Base-by-base conservation (phyloP, 148 eudicot species). In the Arctostaphylos glauca region DNA sequence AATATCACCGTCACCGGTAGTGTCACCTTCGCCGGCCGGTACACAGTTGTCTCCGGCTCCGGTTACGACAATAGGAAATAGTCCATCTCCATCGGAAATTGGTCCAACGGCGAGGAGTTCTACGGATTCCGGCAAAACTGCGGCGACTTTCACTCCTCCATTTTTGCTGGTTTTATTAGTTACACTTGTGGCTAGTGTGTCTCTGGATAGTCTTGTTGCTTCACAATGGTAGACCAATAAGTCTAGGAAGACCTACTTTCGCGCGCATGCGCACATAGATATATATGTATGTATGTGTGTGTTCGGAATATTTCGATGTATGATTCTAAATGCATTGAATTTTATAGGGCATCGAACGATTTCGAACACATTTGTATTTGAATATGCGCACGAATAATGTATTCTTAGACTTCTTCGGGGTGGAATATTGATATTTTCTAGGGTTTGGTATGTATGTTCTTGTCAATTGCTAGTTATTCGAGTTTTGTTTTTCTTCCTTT, bases 1-100 rank as follows among this genome's bases (percentile, higher is more conserved):
- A 31, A 10, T 60, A 4, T 59, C 87, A 10, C 83, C 87, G 4
- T 7, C 79, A 9, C 19, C 81, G 19, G 10, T 25, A 0, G 6
- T 4, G 25, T 9, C 60, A 5, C 66, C 76, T 0, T 62, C 19
- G 0, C 15, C n/a, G 3, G n/a, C n/a, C n/a, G n/a, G n/a, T n/a
- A 74, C 86, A 46, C 81, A 77, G 0, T 21, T 77, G 0, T 21
- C 82, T 38, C 38, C 82, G 12, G 78, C 77, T 77, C 64, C 64
- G 64, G 64, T 19, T 2, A 58, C 68, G 9, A 31, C 0, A 31
- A 1, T 0, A 31, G 38, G 38, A 31, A 31, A 31, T 31, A 31
- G 38, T 31, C 38, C 38, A 1, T 31, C 38, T 31, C 38, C 38
- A 31, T 31, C 38, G 0, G 38, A 0, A 31, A 31, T 31, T 31